A percentile compares a stretch with the other conserved stretches of the same genome.
These are phyloP conservation scores for Graphiopsis chlorocephala DNA, from an alignment of 2,329 filamentous ascomycete species.

Conservation along the genomic window DNA sequence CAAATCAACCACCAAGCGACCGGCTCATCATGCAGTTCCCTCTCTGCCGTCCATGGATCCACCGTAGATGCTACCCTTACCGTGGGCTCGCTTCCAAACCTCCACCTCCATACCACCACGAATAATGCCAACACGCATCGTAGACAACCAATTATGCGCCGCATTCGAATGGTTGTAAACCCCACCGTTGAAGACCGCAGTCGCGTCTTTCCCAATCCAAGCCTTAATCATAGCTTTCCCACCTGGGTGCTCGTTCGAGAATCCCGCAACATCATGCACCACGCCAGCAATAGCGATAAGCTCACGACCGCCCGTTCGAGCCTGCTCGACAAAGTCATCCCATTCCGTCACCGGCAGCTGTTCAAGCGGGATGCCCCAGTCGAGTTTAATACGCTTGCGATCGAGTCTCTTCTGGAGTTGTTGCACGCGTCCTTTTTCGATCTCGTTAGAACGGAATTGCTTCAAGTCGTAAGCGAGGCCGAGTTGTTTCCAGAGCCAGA, in stretches of 20 bases:
- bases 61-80: conserved; percentile 58
- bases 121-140: conserved; percentile 78
- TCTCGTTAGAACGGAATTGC: conserved; percentile 83
- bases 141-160: conserved; percentile 78
- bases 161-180: conserved; percentile 84
- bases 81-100: conserved; percentile 81
- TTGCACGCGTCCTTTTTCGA: conserved; percentile 81
- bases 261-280: conserved; percentile 74
- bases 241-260: conserved; percentile 80
- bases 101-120: conserved; percentile 80
- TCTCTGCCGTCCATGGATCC: not conserved
- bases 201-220: conserved; percentile 77
- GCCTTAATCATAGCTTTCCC: conserved; percentile 77
- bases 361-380: conserved; percentile 79
- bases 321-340: conserved; percentile 74
- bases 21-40: not conserved
- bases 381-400: conserved; percentile 71
- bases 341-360: conserved; percentile 77
- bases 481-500: conserved; percentile 75
- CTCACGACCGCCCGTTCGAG: conserved; percentile 67
- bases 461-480: conserved; percentile 80
- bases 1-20: too few relatives aligned
- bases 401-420: conserved; percentile 86
- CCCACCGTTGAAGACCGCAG: conserved; percentile 82
- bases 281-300: conserved; percentile 74